Conservation (phyloP, 2,329 filamentous ascomycete species). For the Kalmusia sp. region DNA sequence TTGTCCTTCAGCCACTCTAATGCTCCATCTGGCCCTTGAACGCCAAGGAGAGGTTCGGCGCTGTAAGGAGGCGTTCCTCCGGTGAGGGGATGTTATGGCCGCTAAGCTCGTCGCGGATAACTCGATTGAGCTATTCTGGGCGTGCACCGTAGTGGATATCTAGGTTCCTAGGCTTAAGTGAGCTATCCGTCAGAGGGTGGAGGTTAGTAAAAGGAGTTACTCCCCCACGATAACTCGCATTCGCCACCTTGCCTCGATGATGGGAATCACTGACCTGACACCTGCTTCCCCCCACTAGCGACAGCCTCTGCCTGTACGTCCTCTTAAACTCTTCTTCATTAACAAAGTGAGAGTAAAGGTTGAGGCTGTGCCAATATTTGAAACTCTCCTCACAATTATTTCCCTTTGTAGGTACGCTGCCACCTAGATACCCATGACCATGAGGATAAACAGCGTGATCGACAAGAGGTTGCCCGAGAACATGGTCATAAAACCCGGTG, state of each 20-base stretch:
- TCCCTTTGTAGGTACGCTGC: too few relatives aligned
- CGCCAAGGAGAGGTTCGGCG: slow-evolving; percentile 48
- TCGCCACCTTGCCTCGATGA: slow-evolving; percentile 30
- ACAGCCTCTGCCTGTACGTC: slow-evolving; percentile 31
- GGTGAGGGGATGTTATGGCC: slow-evolving; percentile 40
- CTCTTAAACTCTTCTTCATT: not conserved
- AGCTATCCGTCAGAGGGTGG: slow-evolving; percentile 19
- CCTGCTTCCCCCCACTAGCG: slow-evolving; percentile 46
- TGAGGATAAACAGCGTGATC: too few relatives aligned
- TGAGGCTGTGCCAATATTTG: too few relatives aligned
- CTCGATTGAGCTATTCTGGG: slow-evolving; percentile 33
- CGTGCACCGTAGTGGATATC: slow-evolving; percentile 41
- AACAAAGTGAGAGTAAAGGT: too few relatives aligned
- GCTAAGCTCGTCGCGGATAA: slow-evolving; percentile 33
- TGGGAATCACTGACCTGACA: slow-evolving; percentile 43
- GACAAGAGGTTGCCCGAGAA: too few relatives aligned
- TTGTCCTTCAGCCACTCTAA: slow-evolving; percentile 30
- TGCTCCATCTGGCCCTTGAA: slow-evolving; percentile 47
- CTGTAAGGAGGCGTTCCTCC: slow-evolving; percentile 23
- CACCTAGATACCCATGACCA: too few relatives aligned
- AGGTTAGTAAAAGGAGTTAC: slow-evolving; percentile 28
- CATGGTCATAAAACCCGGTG: too few relatives aligned
- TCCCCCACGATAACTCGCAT: slow-evolving; percentile 30
- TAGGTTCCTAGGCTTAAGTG: slow-evolving; percentile 28
- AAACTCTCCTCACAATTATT: too few relatives aligned